A percentile compares a stretch with the other conserved stretches of the same genome.
phyloP scores from a whole-genome alignment of 2,329 filamentous ascomycete species.

The Aureobasidium musti region DNA sequence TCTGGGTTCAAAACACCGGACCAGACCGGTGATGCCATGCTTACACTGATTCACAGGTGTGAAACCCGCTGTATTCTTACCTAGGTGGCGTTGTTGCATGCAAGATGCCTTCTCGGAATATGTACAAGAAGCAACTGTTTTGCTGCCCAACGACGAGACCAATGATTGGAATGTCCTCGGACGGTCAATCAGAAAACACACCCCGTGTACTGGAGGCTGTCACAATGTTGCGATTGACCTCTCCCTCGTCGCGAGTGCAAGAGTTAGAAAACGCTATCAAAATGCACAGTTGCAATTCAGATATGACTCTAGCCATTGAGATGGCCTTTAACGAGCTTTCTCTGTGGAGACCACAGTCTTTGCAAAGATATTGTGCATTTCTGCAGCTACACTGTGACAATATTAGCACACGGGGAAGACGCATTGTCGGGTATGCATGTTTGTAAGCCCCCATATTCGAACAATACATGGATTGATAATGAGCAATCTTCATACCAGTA shows the following conservation, averaged over 20 bases:
- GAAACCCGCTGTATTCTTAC: not conserved
- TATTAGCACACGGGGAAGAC: not conserved
- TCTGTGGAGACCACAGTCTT: no score
- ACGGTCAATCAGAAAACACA: not conserved
- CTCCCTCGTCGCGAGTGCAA: no score
- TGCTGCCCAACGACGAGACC: constrained; percentile 26
- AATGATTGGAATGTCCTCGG: not conserved
- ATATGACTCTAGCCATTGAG: no score
- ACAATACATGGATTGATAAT: not conserved
- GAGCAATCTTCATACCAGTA: not conserved
- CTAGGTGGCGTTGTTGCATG: constrained; percentile 16
- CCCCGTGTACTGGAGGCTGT: no score
- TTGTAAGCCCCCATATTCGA: not conserved
- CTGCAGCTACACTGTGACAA: no score
- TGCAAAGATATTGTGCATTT: no score
- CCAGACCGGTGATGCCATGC: constrained; percentile 12
- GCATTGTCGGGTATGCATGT: constrained; percentile 7
- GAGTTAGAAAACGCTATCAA: no score
- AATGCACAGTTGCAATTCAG: no score
- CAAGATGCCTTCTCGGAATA: constrained; percentile 6
- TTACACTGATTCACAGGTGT: not conserved
- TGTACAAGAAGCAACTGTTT: constrained; percentile 22
- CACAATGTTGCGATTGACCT: no score
- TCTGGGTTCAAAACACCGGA: not conserved
- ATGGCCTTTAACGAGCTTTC: no score